Evolutionary conservation across 768 basidiomycete species (phyloP).

Genomic region (Auriscalpium microsporum): DNA sequence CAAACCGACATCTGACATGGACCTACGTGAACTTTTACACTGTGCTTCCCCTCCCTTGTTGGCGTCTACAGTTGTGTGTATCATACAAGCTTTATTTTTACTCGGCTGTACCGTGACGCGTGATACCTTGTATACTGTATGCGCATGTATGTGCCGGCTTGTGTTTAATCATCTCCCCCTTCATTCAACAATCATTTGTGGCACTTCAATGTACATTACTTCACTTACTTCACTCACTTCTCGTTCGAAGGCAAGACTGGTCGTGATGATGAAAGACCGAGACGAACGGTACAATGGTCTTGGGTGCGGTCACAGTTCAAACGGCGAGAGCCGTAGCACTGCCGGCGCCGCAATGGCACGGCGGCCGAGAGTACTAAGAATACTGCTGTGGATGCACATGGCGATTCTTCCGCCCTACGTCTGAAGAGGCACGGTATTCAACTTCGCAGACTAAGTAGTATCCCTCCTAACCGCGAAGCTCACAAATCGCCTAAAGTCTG

Average conservation of each 20-base stretch:
- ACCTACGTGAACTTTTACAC: not conserved
- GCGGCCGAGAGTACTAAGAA: not conserved
- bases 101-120: not conserved
- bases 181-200: too few species aligned
- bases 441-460: constrained; percentile 21
- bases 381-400: too few species aligned
- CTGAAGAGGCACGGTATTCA: not conserved
- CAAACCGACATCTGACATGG: not conserved
- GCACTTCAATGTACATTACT: too few species aligned
- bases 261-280: too few species aligned
- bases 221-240: too few species aligned
- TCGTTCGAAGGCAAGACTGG: too few species aligned
- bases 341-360: not conserved
- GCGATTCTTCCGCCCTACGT: too few species aligned
- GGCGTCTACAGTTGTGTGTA: not conserved
- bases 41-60: not conserved
- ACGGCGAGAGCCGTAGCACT: too few species aligned
- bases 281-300: too few species aligned
- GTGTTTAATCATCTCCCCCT: too few species aligned
- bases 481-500: constrained; percentile 81
- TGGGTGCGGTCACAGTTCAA: too few species aligned
- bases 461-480: constrained; percentile 83
- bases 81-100: constrained; percentile 4
- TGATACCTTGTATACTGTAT: not conserved
- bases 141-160: not conserved